Evolutionary conservation across 2,329 filamentous ascomycete genomes (phyloP).

Genomic region (Colletotrichum echinochloae): DNA sequence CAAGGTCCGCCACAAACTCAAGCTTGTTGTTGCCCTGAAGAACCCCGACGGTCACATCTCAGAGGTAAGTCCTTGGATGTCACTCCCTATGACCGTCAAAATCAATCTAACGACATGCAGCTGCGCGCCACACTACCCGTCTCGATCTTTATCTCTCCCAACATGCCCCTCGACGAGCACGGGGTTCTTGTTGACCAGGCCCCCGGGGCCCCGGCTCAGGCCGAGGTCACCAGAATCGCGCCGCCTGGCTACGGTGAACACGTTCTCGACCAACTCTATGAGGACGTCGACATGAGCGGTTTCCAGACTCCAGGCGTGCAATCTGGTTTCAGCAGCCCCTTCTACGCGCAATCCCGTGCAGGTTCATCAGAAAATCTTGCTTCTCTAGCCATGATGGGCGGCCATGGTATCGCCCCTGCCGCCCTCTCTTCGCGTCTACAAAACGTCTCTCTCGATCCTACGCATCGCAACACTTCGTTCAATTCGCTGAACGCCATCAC

Average conservation of each 20-base stretch:
- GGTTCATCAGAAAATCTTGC: conserved; percentile 86
- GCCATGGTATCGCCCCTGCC: conserved; percentile 59
- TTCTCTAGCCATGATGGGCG: conserved; percentile 59
- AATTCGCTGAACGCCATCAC: conserved; percentile 58
- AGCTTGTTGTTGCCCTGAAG: conserved; percentile 88
- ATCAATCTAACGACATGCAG: conserved; percentile 52
- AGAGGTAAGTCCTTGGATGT: conserved; percentile 68
- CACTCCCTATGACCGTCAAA: not conserved
- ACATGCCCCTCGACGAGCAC: conserved; percentile 87
- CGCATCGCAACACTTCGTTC: conserved; percentile 60
- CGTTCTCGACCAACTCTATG: conserved; percentile 89
- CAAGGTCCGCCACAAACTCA: conserved; percentile 92
- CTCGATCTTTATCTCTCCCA: conserved; percentile 95
- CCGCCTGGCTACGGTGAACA: conserved; percentile 96
- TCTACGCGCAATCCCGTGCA: conserved; percentile 76
- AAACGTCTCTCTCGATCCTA: conserved; percentile 69
- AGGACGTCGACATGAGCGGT: conserved; percentile 84
- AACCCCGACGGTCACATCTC: conserved; percentile 96
- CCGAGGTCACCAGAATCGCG: conserved; percentile 73
- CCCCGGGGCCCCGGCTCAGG: conserved; percentile 62
- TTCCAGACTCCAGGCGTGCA: conserved; percentile 80
- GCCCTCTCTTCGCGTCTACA: conserved; percentile 76
- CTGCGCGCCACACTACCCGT: conserved; percentile 91
- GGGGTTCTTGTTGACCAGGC: conserved; percentile 79
- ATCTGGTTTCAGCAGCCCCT: conserved; percentile 85